Evolutionary conservation across 768 basidiomycete species (phyloP), one percentile per base, ranked within the genome.

Genomic region (Cystoderma amianthinum): DNA sequence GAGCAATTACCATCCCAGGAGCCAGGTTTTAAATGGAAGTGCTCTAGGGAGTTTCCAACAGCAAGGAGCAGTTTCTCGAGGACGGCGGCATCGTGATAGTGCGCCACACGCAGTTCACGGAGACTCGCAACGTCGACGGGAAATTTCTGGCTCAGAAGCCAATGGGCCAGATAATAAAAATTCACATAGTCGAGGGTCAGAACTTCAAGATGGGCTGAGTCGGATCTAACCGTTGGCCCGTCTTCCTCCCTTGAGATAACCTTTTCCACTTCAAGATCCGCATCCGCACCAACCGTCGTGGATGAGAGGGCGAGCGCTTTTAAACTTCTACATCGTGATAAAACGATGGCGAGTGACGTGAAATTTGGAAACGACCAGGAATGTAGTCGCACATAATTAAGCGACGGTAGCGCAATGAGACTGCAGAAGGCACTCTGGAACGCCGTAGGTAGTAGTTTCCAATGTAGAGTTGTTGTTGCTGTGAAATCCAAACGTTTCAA

Each of bases 1-100:
- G 18, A 9, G 17, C 9, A 36, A 7, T 57, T 53, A 67, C 66
- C 67, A 47, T 61, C 54, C 60, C 63, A 68, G 36, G 55, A 49
- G 4, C 64, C 68, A 22, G 68, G 67, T 44, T 71, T 71, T 44
- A 71, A 57, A 47, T 69, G 67, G 32, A 71, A 60, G 45, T 65
- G 62, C 48, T 69, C 64, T 5, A 71, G 51, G 11, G 67, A 62
- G 5, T 43, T 39, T 11, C 65, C 67, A 11, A 65, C 57, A 1
- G 55, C 52, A 6, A 45, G 46, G 16, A 71, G 52, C 21, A 71
- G 59, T 50, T 55, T 60, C 23, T 64, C 57, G 32, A 68, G 55
- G 18, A 61, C 58, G 9, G 51, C 41, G 11, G 61, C 48, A 46
- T 68, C 65, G 32, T 58, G 58, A 43, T 65, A 68, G 44, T 68